Evolutionary conservation across 2,329 filamentous ascomycete species (phyloP).

Genomic region (Colletotrichum euphorbiae): DNA sequence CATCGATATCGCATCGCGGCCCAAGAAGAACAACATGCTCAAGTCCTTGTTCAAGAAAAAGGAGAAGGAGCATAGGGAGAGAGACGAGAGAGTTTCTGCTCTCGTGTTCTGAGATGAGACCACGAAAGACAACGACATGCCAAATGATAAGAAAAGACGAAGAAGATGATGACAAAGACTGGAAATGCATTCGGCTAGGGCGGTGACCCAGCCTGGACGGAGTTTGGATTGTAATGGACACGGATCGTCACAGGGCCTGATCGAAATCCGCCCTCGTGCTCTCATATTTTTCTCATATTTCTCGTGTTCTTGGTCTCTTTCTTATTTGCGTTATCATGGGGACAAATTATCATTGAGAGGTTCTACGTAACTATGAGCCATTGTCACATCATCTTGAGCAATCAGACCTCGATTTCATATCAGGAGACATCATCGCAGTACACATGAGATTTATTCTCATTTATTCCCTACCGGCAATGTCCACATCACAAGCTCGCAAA

Average conservation of each 20-base stretch:
- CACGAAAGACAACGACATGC: constrained; percentile 14
- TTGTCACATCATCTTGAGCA: constrained; percentile 19
- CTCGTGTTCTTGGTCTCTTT: neutral
- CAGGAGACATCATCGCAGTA: constrained; percentile 14
- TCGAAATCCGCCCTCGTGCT: neutral
- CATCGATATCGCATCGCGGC: constrained; percentile 56
- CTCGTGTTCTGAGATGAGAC: constrained; percentile 32
- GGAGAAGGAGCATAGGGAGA: constrained; percentile 55
- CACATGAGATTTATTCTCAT: constrained; percentile 6
- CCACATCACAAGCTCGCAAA: too few relatives aligned
- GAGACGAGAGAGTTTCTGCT: constrained; percentile 41
- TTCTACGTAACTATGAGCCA: neutral
- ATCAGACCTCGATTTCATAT: neutral
- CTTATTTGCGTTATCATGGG: constrained; percentile 7
- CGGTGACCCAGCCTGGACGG: constrained; percentile 33
- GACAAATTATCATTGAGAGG: neutral
- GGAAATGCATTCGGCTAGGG: constrained; percentile 36
- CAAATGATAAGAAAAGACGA: constrained; percentile 1
- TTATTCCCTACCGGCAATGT: too few relatives aligned
- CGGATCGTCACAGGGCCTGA: neutral
- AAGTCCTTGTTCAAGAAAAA: constrained; percentile 69
- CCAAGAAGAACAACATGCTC: constrained; percentile 67
- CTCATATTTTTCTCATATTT: neutral
- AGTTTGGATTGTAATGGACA: constrained; percentile 37
- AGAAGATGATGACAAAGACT: constrained; percentile 9